A percentile compares a stretch with the other conserved stretches of the same genome.
Evolutionary conservation across 2,329 filamentous ascomycete species (phyloP).

Genomic region (Thelonectria discophora): DNA sequence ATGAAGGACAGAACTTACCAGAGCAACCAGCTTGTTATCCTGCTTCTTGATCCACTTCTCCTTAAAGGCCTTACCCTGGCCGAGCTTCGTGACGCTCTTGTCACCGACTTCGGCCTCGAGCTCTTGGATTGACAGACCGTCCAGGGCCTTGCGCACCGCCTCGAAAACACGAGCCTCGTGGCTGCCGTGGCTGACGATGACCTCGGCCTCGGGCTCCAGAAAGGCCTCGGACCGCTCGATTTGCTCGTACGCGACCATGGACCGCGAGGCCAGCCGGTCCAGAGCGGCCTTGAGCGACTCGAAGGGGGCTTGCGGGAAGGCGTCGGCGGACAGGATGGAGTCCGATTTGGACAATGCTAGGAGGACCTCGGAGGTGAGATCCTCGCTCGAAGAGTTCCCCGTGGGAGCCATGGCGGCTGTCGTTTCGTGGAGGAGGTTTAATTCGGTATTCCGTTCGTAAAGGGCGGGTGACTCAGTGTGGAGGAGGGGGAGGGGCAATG

Average conservation of each 20-base stretch:
- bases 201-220: conserved; percentile 78
- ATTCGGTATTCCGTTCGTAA: conserved; percentile 24
- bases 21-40: conserved; percentile 63
- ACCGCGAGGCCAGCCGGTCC: conserved; percentile 83
- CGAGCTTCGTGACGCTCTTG: conserved; percentile 79
- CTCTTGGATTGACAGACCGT: conserved; percentile 83
- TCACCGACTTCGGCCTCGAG: conserved; percentile 75
- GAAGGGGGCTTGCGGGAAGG: conserved; percentile 73
- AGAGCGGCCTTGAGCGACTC: conserved; percentile 83
- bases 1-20: conserved; percentile 49
- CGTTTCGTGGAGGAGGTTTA: conserved; percentile 5
- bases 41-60: conserved; percentile 77
- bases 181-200: conserved; percentile 77
- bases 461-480: conserved; percentile 25
- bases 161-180: conserved; percentile 87
- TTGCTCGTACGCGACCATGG: conserved; percentile 87
- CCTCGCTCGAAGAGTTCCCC: conserved; percentile 48
- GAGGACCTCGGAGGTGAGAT: conserved; percentile 72
- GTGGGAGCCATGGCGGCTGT: conserved; percentile 26
- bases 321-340: conserved; percentile 72
- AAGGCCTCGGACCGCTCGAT: conserved; percentile 80
- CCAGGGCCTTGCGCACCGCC: conserved; percentile 74
- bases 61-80: conserved; percentile 94
- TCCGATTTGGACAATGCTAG: conserved; percentile 67
- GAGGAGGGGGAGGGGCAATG: conserved; percentile 28